Percentiles rank a stretch among this genome's conserved stretches.
phyloP scores from a whole-genome alignment of 177 flowering plant species.

The Vitis hybrid region DNA sequence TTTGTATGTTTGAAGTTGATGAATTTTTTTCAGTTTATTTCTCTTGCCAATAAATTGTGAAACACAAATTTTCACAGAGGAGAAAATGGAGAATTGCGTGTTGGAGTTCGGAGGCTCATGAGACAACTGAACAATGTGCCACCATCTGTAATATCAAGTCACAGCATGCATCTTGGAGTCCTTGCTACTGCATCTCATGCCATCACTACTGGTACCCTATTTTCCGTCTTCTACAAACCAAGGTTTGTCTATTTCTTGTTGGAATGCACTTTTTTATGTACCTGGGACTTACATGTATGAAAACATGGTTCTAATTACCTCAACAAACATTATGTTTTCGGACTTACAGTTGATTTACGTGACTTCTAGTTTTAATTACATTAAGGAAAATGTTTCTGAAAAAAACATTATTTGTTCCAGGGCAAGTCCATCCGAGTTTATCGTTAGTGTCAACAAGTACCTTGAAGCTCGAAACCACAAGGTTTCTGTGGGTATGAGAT shows the following conservation, averaged over 20 bases:
- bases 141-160: no score
- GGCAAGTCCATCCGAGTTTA: conserved; percentile 2
- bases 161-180: no score
- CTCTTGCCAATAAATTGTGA: background rate
- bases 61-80: background rate
- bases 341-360: no score
- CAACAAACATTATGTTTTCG: no score
- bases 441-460: conserved; percentile 4
- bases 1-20: background rate
- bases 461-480: background rate
- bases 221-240: no score
- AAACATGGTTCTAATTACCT: no score
- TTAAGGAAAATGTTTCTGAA: background rate
- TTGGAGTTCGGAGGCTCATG: conserved; percentile 4
- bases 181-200: no score
- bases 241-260: background rate
- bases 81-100: conserved; percentile 8
- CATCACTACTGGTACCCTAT: no score
- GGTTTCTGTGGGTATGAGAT: no score
- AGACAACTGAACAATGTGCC: background rate
- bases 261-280: no score
- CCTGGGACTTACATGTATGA: no score
- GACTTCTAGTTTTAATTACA: no score
- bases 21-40: background rate
- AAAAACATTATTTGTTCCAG: conserved; percentile 1